These are phyloP conservation scores for Macadamia integrifolia DNA, from an alignment of 164 flowering plant genomes.

Conservation along the genomic window DNA sequence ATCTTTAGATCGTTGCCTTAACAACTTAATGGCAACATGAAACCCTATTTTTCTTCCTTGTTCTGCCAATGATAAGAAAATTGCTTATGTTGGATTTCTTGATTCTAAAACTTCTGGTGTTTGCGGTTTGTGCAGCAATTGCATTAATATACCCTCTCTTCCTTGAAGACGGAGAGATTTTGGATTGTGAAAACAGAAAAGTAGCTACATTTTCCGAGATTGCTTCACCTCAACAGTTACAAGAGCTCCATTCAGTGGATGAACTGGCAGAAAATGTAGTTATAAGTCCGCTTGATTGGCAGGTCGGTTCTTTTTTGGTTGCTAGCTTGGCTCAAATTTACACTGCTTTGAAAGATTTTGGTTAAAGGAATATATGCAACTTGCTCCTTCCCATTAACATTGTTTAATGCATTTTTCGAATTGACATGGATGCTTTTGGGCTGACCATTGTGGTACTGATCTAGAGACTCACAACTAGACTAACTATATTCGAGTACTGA, in stretches of 20 bases:
- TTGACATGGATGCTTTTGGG: no score
- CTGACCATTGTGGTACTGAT: no score
- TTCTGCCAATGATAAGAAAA: not conserved
- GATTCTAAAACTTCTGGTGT: not conserved
- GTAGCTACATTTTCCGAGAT: slow-evolving; percentile 56
- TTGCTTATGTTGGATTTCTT: not conserved
- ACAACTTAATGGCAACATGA: not conserved
- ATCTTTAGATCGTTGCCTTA: not conserved
- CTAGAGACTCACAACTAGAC: no score
- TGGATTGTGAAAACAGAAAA: slow-evolving; percentile 38
- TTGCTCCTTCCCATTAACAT: not conserved
- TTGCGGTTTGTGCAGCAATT: slow-evolving; percentile 42
- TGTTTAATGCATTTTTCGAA: not conserved
- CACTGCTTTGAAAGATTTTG: not conserved
- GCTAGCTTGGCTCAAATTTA: not conserved
- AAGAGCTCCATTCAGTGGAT: slow-evolving; percentile 41
- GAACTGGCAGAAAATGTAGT: slow-evolving; percentile 45
- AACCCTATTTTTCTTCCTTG: not conserved
- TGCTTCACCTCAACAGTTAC: slow-evolving; percentile 54
- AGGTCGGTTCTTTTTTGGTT: slow-evolving; percentile 33
- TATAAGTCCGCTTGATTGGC: slow-evolving; percentile 74
- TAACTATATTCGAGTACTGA: no score
- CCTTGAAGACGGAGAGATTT: slow-evolving; percentile 44
- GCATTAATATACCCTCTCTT: slow-evolving; percentile 66
- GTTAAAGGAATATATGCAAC: not conserved